Evolutionary conservation across 305 asterid species (phyloP).

Genomic region (Fraxinus platypoda): DNA sequence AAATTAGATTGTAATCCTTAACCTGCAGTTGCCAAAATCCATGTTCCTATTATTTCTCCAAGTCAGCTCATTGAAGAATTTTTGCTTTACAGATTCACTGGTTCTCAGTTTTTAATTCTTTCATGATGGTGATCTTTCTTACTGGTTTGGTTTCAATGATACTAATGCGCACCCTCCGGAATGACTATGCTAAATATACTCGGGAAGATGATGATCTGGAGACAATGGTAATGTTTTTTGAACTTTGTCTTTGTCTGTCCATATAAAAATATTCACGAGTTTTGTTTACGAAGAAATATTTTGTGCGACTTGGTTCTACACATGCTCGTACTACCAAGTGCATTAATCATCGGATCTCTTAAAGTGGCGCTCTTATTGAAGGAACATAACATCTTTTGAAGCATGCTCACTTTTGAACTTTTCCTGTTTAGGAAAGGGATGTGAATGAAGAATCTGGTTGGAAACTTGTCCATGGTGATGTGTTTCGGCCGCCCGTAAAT

Average conservation of each 20-base stretch:
- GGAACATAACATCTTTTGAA: constrained; percentile 13
- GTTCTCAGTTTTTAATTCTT: constrained; percentile 74
- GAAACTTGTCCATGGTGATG: constrained; percentile 69
- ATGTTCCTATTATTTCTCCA: constrained; percentile 11
- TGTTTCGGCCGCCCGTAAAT: constrained; percentile 58
- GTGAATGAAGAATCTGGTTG: constrained; percentile 69
- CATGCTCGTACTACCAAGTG: constrained; percentile 1
- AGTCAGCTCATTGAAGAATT: constrained; percentile 18
- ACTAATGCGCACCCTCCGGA: constrained; percentile 64
- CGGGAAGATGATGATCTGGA: constrained; percentile 64
- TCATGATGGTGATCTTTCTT: constrained; percentile 87
- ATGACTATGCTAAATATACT: constrained; percentile 64
- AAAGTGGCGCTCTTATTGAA: not conserved
- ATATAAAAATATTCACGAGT: not conserved
- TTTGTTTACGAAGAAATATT: not conserved
- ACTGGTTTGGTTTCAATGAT: constrained; percentile 77
- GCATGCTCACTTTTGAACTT: constrained; percentile 14
- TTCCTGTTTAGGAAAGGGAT: constrained; percentile 54
- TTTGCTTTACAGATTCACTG: constrained; percentile 66
- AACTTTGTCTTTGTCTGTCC: not conserved
- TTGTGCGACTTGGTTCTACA: not conserved
- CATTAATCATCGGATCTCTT: not conserved
- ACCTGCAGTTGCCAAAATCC: not conserved
- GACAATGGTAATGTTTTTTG: constrained; percentile 40
- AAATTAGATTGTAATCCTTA: not conserved